phyloP scores from a whole-genome alignment of 495 filamentous ascomycete genomes.

The Lepidopterella palustris region DNA sequence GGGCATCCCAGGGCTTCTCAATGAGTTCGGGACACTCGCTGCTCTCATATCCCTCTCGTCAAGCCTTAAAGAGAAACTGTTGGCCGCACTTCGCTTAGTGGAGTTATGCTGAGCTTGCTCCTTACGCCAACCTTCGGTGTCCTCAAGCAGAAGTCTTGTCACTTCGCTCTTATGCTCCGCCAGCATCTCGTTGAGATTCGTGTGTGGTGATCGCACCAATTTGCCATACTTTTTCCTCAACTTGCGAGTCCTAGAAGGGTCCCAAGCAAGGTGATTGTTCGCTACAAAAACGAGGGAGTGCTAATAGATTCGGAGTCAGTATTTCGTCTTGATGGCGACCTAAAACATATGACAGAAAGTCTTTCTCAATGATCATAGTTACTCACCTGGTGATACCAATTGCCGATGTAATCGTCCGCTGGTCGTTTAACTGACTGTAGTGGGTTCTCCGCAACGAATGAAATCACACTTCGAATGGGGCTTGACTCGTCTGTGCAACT shows the following conservation, averaged over 20 bases:
- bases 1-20: slow-evolving; percentile 17
- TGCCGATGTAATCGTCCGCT: slow-evolving; percentile 35
- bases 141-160: slow-evolving; percentile 17
- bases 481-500: slow-evolving; percentile 27
- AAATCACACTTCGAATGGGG: slow-evolving; percentile 24
- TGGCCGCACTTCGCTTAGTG: neutral
- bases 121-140: slow-evolving; percentile 20
- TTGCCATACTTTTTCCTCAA: slow-evolving; percentile 34
- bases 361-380: neutral
- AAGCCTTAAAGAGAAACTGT: neutral
- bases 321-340: neutral
- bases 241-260: slow-evolving; percentile 28
- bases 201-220: slow-evolving; percentile 24
- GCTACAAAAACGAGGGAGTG: slow-evolving; percentile 61
- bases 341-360: neutral
- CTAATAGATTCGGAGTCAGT: slow-evolving; percentile 26
- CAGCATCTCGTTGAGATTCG: slow-evolving; percentile 36
- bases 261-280: slow-evolving; percentile 65
- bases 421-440: slow-evolving; percentile 35
- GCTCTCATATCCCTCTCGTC: slow-evolving; percentile 1
- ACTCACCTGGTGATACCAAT: slow-evolving; percentile 38
- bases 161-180: slow-evolving; percentile 31
- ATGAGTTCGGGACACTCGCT: slow-evolving; percentile 3
- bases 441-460: slow-evolving; percentile 36
- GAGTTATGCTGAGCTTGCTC: neutral